Percentiles rank a stretch among this genome's conserved stretches.
Conservation (phyloP, 2,329 filamentous ascomycete genomes). For the Calonectria multiphialidica region DNA sequence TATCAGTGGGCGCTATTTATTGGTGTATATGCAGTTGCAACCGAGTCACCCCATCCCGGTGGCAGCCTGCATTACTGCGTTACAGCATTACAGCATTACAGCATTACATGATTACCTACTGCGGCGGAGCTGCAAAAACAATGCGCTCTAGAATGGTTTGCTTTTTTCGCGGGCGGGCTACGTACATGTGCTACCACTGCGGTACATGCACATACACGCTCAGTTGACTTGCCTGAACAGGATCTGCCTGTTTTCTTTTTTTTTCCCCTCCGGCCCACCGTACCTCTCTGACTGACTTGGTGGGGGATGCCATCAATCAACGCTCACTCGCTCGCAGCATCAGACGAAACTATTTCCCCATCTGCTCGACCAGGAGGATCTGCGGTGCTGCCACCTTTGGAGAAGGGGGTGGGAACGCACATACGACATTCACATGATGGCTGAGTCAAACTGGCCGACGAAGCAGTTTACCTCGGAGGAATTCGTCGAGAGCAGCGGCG, state of each 20-base stretch:
- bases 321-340: not conserved
- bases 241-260: not conserved
- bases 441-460: not conserved
- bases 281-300: not conserved
- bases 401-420: not conserved
- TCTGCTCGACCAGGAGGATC: not conserved
- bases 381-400: not conserved
- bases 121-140: not conserved
- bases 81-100: no score
- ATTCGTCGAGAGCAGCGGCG: constrained; percentile 33
- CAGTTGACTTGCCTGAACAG: constrained; percentile 6
- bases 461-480: constrained; percentile 14
- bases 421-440: not conserved
- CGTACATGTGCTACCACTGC: no score
- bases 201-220: no score
- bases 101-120: no score
- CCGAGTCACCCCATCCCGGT: not conserved
- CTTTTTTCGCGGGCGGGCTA: not conserved
- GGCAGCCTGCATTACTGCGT: constrained; percentile 7
- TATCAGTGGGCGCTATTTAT: constrained; percentile 8
- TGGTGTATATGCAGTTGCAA: constrained; percentile 4
- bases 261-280: not conserved
- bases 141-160: not conserved
- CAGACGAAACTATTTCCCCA: not conserved
- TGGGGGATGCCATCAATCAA: not conserved